phyloP scores from a whole-genome alignment of 768 basidiomycete species.

The Boletus tylopilopsis region DNA sequence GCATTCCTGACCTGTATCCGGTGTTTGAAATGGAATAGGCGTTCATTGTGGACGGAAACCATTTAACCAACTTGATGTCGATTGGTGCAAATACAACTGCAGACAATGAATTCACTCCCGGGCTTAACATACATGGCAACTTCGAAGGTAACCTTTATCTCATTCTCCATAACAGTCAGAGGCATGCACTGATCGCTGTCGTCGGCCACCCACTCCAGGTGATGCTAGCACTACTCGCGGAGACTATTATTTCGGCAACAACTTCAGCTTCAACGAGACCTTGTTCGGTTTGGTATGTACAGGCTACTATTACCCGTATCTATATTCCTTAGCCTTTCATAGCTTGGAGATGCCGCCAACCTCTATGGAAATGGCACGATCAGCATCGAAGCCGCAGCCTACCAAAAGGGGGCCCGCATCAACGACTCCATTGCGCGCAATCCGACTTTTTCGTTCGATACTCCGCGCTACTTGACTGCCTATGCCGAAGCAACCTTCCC shows the following conservation, averaged over 20 bases:
- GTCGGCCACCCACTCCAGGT: no score
- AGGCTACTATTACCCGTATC: not conserved
- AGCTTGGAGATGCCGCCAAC: slow-evolving; percentile 13
- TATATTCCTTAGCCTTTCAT: not conserved
- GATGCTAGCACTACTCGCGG: slow-evolving; percentile 20
- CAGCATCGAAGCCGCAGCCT: slow-evolving; percentile 16
- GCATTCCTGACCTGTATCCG: not conserved
- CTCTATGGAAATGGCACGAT: slow-evolving; percentile 13
- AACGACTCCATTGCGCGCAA: slow-evolving; percentile 23
- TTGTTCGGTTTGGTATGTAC: slow-evolving; percentile 14
- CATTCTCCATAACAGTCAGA: no score
- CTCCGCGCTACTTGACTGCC: slow-evolving; percentile 11
- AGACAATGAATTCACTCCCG: slow-evolving; percentile 1
- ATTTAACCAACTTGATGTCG: slow-evolving; percentile 24
- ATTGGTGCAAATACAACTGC: slow-evolving; percentile 20
- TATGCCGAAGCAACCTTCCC: slow-evolving; percentile 16
- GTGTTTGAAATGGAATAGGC: not conserved
- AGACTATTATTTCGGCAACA: slow-evolving; percentile 21
- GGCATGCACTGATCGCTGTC: no score
- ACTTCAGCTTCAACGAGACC: slow-evolving; percentile 22
- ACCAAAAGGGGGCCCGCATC: slow-evolving; percentile 17
- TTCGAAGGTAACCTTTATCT: slow-evolving; percentile 12
- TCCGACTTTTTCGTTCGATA: slow-evolving; percentile 15
- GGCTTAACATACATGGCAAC: slow-evolving; percentile 20
- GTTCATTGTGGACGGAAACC: slow-evolving; percentile 24